These are phyloP conservation scores for Fusarium oligoseptatum DNA, from an alignment of 2,329 filamentous ascomycete genomes.

Conservation along the genomic window DNA sequence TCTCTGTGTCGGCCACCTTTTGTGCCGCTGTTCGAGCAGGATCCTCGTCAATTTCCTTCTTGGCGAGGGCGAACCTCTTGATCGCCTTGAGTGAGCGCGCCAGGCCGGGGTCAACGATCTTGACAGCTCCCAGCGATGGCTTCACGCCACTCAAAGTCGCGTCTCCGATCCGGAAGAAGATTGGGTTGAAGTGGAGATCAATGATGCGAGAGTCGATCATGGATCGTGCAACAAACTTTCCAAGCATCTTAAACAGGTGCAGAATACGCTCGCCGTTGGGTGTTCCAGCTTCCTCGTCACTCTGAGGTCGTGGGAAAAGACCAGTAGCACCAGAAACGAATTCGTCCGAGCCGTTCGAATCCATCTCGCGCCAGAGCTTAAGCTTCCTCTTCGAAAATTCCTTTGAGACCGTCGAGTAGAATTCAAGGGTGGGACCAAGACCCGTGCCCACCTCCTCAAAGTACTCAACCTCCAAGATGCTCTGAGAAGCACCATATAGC, in stretches of 20 bases:
- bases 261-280: conserved; percentile 90
- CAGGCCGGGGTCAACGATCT: conserved; percentile 87
- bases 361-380: conserved; percentile 95
- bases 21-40: conserved; percentile 73
- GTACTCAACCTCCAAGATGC: conserved; percentile 96
- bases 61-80: conserved; percentile 86
- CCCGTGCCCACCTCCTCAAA: conserved; percentile 99
- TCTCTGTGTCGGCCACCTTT: conserved; percentile 77
- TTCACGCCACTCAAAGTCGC: conserved; percentile 71
- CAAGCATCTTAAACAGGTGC: conserved; percentile 90
- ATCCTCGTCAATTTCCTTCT: conserved; percentile 85
- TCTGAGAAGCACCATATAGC: conserved; percentile 95
- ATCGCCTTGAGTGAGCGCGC: conserved; percentile 88
- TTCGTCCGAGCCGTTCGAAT: conserved; percentile 78
- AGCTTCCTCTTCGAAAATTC: conserved; percentile 98
- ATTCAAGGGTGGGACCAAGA: conserved; percentile 93
- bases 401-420: conserved; percentile 96
- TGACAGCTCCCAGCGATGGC: conserved; percentile 89
- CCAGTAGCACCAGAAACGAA: conserved; percentile 88
- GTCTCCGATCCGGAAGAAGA: conserved; percentile 95
- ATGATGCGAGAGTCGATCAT: conserved; percentile 99
- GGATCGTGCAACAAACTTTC: conserved; percentile 96
- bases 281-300: conserved; percentile 77
- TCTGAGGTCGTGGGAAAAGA: conserved; percentile 92
- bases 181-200: conserved; percentile 96